A percentile compares a stretch with the other conserved stretches of the same genome.
Conservation (phyloP, 768 basidiomycete species). For the Pholiota molesta region DNA sequence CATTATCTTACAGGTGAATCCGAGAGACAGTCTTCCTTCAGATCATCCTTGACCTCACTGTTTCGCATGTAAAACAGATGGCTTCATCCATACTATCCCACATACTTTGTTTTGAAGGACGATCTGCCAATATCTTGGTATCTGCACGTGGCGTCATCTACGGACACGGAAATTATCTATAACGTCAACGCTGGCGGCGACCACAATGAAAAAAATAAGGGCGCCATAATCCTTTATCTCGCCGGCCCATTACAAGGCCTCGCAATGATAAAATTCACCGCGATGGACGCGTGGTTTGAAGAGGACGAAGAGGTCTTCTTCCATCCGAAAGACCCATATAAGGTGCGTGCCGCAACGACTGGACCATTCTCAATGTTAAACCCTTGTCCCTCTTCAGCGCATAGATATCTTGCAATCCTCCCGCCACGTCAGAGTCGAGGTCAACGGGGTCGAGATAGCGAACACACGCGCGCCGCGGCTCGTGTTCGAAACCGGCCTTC, state of each 20-base stretch:
- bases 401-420: slow-evolving; percentile 64
- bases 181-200: slow-evolving; percentile 46
- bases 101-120: slow-evolving; percentile 52
- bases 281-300: slow-evolving; percentile 68
- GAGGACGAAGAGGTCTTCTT: slow-evolving; percentile 64
- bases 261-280: slow-evolving; percentile 49
- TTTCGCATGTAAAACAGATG: slow-evolving; percentile 37
- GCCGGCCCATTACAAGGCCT: slow-evolving; percentile 43
- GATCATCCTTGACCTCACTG: too few species aligned
- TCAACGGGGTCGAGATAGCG: slow-evolving; percentile 65
- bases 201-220: slow-evolving; percentile 30
- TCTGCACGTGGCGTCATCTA: slow-evolving; percentile 36
- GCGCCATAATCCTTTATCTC: slow-evolving; percentile 31
- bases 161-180: slow-evolving; percentile 38
- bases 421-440: slow-evolving; percentile 59
- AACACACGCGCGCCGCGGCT: slow-evolving; percentile 57
- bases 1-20: background rate
- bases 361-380: background rate
- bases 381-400: slow-evolving; percentile 39
- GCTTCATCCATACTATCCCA: slow-evolving; percentile 56
- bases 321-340: slow-evolving; percentile 72
- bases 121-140: slow-evolving; percentile 47
- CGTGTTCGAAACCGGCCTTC: slow-evolving; percentile 60
- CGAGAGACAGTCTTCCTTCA: background rate
- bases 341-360: slow-evolving; percentile 42